Evolutionary conservation across 306 rosid species (phyloP).

Genomic region (Castanospermum australe): DNA sequence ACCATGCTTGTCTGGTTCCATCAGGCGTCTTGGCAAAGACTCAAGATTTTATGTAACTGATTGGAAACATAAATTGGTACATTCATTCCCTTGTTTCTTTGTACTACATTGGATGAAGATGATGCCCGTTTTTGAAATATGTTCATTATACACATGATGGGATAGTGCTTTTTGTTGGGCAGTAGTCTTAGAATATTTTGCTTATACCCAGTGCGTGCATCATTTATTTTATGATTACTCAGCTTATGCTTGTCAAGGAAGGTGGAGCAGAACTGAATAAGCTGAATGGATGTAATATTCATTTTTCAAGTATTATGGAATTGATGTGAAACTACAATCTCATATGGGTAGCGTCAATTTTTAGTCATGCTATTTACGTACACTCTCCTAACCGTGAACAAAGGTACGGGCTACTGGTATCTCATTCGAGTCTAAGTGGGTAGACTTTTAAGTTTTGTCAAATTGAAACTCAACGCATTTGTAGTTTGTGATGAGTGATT

Average conservation of each 20-base stretch:
- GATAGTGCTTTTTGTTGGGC: not conserved
- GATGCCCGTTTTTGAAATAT: not conserved
- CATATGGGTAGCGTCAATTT: not conserved
- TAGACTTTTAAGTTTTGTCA: not conserved
- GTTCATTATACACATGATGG: not conserved
- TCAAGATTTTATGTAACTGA: constrained; percentile 1
- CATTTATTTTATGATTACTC: too few relatives aligned
- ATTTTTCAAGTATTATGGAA: too few relatives aligned
- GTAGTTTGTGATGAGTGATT: not conserved
- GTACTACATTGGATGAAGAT: not conserved
- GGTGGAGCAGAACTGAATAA: not conserved
- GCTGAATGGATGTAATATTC: not conserved
- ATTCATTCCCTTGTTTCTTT: not conserved
- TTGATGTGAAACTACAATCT: too few relatives aligned
- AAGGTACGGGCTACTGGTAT: not conserved
- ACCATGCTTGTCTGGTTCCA: constrained; percentile 25
- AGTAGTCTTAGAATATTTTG: not conserved
- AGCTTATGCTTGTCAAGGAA: not conserved
- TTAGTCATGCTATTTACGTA: not conserved
- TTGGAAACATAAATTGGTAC: constrained; percentile 28
- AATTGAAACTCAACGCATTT: not conserved
- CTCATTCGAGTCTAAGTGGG: not conserved
- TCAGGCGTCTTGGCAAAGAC: not conserved
- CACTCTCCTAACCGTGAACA: not conserved
- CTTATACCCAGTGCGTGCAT: not conserved